Conservation (phyloP, 2,329 filamentous ascomycete species). For the Graphilbum sp. region DNA sequence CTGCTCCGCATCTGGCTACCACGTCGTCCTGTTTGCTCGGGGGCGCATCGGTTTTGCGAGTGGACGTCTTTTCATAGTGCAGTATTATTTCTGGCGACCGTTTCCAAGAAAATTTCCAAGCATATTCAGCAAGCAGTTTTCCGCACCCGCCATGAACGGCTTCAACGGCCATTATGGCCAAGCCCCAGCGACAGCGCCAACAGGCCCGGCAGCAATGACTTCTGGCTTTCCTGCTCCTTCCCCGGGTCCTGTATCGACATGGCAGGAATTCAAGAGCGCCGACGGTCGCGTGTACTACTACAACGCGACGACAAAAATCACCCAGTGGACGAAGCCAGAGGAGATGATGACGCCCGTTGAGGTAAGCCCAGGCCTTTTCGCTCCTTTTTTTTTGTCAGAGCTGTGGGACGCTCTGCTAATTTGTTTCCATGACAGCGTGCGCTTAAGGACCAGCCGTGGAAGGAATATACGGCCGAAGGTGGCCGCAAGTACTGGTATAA, state of each 20-base stretch:
- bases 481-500: conserved; percentile 95
- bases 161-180: not conserved
- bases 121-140: conserved; percentile 6
- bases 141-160: conserved; percentile 1
- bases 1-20: no score
- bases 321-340: conserved; percentile 87
- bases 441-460: conserved; percentile 73
- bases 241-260: conserved; percentile 25
- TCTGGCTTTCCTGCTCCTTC: not conserved
- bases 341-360: conserved; percentile 75
- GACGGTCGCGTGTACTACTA: conserved; percentile 87
- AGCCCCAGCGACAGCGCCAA: not conserved
- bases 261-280: conserved; percentile 67
- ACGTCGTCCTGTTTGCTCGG: no score
- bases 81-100: no score
- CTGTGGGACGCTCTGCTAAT: no score
- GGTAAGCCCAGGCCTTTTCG: conserved; percentile 27
- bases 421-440: no score
- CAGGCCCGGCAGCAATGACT: not conserved
- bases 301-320: conserved; percentile 70
- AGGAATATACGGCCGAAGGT: conserved; percentile 74
- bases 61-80: no score
- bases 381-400: conserved; percentile 2
- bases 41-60: no score
- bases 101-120: no score